These are phyloP conservation scores for Phlegmacium glaucopus DNA, from an alignment of 768 basidiomycete species.

Conservation along the genomic window DNA sequence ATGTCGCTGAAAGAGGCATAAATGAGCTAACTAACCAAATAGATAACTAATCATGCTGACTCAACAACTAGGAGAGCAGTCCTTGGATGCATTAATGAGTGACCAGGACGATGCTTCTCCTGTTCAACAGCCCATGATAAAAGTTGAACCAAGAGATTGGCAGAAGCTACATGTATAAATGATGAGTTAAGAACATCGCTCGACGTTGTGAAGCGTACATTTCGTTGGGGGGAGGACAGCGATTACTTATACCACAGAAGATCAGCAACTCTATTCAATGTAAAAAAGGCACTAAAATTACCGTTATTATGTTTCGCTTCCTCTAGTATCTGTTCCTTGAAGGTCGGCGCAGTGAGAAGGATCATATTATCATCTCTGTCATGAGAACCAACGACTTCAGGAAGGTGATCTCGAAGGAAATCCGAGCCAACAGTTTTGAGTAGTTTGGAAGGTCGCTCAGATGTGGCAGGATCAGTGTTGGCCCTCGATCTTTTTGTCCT, in stretches of 20 bases:
- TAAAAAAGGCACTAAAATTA: constrained; percentile 14
- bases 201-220: constrained; percentile 14
- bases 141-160: constrained; percentile 21
- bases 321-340: constrained; percentile 27
- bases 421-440: constrained; percentile 17
- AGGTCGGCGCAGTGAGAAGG: constrained; percentile 12
- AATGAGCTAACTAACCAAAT: not conserved
- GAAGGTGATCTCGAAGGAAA: constrained; percentile 32
- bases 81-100: constrained; percentile 15
- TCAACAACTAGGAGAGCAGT: constrained; percentile 30
- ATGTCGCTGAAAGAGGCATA: constrained; percentile 17
- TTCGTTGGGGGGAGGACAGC: constrained; percentile 27
- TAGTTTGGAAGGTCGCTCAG: constrained; percentile 20
- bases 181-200: not conserved
- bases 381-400: constrained; percentile 25
- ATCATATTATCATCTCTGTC: constrained; percentile 18
- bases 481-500: constrained; percentile 18
- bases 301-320: constrained; percentile 35
- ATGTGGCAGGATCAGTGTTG: constrained; percentile 7
- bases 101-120: constrained; percentile 17
- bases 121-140: constrained; percentile 26
- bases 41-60: constrained; percentile 15
- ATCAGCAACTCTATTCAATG: not conserved
- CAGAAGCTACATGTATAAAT: constrained; percentile 20
- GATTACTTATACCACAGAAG: constrained; percentile 24